phyloP scores from a whole-genome alignment of 179 eudicot genomes.

The Kewa caespitosa region DNA sequence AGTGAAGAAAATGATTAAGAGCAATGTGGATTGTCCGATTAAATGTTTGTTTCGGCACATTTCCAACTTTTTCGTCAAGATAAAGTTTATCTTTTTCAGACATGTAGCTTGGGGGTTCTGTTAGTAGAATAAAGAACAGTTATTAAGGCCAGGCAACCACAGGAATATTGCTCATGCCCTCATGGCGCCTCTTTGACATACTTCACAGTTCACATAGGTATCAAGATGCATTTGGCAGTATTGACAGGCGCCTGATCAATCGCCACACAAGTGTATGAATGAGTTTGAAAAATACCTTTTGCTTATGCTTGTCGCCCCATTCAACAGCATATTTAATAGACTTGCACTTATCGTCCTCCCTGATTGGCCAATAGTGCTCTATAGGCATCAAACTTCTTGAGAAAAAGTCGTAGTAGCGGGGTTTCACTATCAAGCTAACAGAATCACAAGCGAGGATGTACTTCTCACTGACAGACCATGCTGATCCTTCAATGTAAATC shows the following conservation, averaged over 20 bases:
- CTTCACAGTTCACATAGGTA: too few species aligned
- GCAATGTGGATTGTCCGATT: not conserved
- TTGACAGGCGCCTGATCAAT: not conserved
- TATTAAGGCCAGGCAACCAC: too few species aligned
- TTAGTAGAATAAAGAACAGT: too few species aligned
- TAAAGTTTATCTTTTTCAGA: too few species aligned
- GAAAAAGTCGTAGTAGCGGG: constrained; percentile 84
- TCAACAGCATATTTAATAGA: constrained; percentile 87
- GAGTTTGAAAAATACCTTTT: constrained; percentile 62
- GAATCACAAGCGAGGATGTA: constrained; percentile 91
- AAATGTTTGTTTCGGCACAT: not conserved
- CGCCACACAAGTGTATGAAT: too few species aligned
- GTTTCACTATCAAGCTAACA: constrained; percentile 58
- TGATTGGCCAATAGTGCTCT: constrained; percentile 86
- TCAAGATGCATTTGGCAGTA: not conserved
- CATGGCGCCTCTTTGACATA: too few species aligned
- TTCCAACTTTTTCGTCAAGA: too few species aligned
- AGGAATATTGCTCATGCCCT: too few species aligned
- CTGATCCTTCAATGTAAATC: constrained; percentile 88
- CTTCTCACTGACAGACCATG: constrained; percentile 94
- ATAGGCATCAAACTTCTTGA: constrained; percentile 77
- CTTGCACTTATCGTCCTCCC: constrained; percentile 64
- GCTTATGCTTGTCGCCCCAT: constrained; percentile 73
- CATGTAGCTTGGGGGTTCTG: too few species aligned
- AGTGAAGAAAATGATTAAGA: too few species aligned